These are phyloP conservation scores for Cyberlindnera xylosilytica DNA, from an alignment of 805 yeast genomes.

Conservation along the genomic window DNA sequence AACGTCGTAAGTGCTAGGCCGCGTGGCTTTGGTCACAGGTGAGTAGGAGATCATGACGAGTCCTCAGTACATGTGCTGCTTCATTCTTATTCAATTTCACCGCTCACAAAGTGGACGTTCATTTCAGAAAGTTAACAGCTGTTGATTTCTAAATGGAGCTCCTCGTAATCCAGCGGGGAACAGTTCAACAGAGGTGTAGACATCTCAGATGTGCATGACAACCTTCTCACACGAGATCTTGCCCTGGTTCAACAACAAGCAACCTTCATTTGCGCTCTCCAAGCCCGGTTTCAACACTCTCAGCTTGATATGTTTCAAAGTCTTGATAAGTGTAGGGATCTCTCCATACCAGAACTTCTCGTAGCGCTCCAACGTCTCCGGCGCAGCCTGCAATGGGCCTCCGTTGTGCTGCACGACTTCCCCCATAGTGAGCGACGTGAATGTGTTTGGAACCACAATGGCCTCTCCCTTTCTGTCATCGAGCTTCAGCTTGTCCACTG, in stretches of 20 bases:
- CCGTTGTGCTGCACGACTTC: no score
- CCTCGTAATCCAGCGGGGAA: no score
- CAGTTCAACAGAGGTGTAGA: no score
- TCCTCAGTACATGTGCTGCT: no score
- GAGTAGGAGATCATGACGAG: no score
- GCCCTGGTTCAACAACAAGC: conserved; percentile 33
- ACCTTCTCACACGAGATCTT: conserved; percentile 44
- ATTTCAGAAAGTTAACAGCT: no score
- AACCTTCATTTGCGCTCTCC: conserved; percentile 34
- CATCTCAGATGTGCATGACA: conserved; percentile 33
- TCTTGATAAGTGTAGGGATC: conserved; percentile 24
- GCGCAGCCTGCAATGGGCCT: conserved; percentile 32
- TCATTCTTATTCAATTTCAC: no score
- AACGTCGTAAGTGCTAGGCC: no score
- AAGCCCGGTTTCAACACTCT: conserved; percentile 32
- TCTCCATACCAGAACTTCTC: conserved; percentile 28
- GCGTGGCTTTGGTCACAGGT: no score
- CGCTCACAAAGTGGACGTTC: no score
- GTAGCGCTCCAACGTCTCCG: conserved; percentile 27
- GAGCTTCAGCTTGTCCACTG: conserved; percentile 25
- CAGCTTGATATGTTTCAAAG: conserved; percentile 33
- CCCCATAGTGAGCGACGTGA: conserved; percentile 41
- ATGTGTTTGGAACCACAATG: conserved; percentile 30
- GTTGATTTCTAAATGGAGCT: no score
- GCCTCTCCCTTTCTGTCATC: conserved; percentile 34